Evolutionary conservation across 2,329 filamentous ascomycete species (phyloP).

Genomic region (Cadophora sp.): DNA sequence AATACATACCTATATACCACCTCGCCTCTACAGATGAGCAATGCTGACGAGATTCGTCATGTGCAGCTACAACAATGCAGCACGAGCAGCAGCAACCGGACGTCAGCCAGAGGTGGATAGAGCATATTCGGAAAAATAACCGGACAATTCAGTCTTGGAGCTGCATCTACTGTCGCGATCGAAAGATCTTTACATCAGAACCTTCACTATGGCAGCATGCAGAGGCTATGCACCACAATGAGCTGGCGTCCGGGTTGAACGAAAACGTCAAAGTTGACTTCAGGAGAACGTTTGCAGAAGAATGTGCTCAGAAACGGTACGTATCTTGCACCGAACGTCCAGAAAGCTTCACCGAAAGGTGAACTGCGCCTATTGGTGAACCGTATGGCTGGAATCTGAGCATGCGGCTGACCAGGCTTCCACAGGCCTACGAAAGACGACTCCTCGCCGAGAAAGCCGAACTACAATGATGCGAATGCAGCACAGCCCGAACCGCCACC

Average conservation of each 20-base stretch:
- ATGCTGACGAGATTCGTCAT: constrained; percentile 16
- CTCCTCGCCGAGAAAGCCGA: constrained; percentile 23
- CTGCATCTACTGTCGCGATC: constrained; percentile 33
- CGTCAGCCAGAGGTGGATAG: constrained; percentile 33
- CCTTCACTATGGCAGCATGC: constrained; percentile 34
- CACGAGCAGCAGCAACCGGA: constrained; percentile 19
- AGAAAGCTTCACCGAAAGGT: not conserved
- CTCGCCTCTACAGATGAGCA: not conserved
- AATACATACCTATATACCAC: no score
- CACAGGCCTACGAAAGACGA: constrained; percentile 32
- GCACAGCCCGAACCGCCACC: constrained; percentile 28
- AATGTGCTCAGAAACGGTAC: constrained; percentile 27
- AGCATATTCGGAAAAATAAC: constrained; percentile 31
- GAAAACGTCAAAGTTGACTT: constrained; percentile 21
- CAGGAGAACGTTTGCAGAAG: constrained; percentile 24
- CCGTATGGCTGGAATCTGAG: not conserved
- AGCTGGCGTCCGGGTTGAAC: constrained; percentile 24
- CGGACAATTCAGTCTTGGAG: constrained; percentile 34
- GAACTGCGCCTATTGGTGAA: not conserved
- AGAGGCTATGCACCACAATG: constrained; percentile 25
- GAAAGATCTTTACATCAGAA: constrained; percentile 26
- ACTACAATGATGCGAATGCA: constrained; percentile 26
- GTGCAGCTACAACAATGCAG: constrained; percentile 12
- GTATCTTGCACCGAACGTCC: no score
- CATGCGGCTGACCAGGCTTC: constrained; percentile 28